These are phyloP conservation scores for Sclerotiophoma versabilis DNA, from an alignment of 2,329 filamentous ascomycete species.

Conservation along the genomic window DNA sequence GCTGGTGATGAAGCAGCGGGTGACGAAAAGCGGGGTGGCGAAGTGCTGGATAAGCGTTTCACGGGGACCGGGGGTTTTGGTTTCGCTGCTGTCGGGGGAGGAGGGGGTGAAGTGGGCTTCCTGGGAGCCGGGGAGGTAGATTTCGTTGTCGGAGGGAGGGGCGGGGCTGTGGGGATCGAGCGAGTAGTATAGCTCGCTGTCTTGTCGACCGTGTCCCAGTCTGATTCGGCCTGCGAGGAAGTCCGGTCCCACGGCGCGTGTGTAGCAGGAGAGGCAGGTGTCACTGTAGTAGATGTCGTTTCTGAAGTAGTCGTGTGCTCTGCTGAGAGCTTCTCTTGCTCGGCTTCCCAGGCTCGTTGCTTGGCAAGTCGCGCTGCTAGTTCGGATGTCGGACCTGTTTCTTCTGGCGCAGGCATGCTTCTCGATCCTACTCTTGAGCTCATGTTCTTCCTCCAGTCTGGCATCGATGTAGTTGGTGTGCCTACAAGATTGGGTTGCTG, in stretches of 20 bases:
- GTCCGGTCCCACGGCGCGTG: no score
- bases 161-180: no score
- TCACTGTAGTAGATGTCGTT: no score
- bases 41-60: background rate
- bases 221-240: no score
- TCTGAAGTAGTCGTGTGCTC: no score
- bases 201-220: background rate
- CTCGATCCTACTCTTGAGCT: conserved; percentile 5
- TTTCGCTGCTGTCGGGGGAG: background rate
- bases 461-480: background rate
- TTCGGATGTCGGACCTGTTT: conserved; percentile 1
- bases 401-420: conserved; percentile 8
- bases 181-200: background rate
- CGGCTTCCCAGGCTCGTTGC: conserved; percentile 10
- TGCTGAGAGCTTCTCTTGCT: conserved; percentile 10
- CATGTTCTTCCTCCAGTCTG: conserved; percentile 6
- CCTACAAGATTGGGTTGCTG: background rate
- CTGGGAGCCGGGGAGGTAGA: background rate
- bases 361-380: conserved; percentile 13
- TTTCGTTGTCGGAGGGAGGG: background rate
- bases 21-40: background rate
- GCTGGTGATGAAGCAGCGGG: background rate
- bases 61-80: background rate
- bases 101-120: no score
- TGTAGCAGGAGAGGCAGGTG: no score